Evolutionary conservation across 2,329 filamentous ascomycete species (phyloP), one percentile per base, ranked within the genome.

Genomic region (Trichoderma lentiforme): DNA sequence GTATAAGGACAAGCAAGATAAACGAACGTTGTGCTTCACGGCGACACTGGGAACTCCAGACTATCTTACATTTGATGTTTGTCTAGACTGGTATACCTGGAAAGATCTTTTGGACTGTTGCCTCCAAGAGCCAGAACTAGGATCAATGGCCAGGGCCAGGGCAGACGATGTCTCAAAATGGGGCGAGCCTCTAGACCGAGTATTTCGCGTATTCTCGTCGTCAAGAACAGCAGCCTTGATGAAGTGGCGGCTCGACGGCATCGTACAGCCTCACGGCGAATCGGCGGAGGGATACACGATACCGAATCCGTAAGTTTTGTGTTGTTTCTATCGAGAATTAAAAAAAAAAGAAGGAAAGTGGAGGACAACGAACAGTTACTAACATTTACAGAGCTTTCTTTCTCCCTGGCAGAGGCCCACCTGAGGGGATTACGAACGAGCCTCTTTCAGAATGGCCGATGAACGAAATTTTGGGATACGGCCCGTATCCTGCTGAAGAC

Each of bases 371-470:
- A 39, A 39, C 15, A 1, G 2, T 53, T 11, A 60, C 73, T 5
- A 75, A 51, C 14, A 2, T 8, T 3, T 14, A 21, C 26, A 78
- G 76, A 6, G 30, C 77, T 11, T 77, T 77, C 28, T 74, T 73
- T 36, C 66, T 39, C 1, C 36, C 51, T 11, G 14, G 36, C 1
- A 7, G 6, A 8, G 0, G 4, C 2, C 68, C 32, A 34, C 74
- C 75, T 0, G 0, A 7, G 0, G 75, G 74, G 12, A 66, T 74
- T 3, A 72, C 73, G 2, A 56, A 58, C 4, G 78, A 79, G 58
- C 78, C 78, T 6, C 71, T 79, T 12, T 62, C 72, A 0, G 78
- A 79, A 56, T 79, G 78, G 78, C 75, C 78, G 2, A 77, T 78
- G 72, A 61, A 53, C 5, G 74, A 75, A 43, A 30, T 78, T 2